A percentile compares a stretch with the other conserved stretches of the same genome.
Evolutionary conservation across 371 early-diverging fungal species (phyloP).

Genomic region (Lichtheimia corymbifera): DNA sequence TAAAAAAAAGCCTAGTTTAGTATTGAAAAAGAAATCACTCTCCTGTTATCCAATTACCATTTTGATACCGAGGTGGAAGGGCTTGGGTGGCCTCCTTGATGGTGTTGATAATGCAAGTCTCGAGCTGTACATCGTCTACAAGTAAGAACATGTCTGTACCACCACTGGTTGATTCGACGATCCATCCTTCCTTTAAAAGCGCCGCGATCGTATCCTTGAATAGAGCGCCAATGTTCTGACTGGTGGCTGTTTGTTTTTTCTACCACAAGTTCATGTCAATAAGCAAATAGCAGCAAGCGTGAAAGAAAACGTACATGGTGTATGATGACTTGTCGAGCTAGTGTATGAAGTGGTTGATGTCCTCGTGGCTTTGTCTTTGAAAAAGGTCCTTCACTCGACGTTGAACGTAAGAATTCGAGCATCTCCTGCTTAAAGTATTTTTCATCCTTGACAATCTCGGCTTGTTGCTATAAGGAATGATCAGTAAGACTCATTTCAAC

Average conservation of each 20-base stretch:
- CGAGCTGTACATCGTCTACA: neutral
- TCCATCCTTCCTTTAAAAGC: neutral
- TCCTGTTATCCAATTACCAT: neutral
- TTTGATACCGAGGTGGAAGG: neutral
- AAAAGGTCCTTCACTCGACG: neutral
- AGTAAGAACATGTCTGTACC: neutral
- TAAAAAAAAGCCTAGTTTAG: neutral
- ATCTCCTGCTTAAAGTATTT: neutral
- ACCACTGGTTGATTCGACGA: neutral
- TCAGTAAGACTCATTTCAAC: neutral
- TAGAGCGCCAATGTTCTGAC: neutral
- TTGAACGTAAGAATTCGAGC: neutral
- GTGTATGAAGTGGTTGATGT: neutral
- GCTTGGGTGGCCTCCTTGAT: neutral
- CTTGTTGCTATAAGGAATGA: neutral
- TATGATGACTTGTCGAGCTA: neutral
- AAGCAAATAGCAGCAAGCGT: neutral
- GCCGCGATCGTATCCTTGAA: neutral
- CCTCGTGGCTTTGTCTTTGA: neutral
- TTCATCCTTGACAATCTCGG: neutral
- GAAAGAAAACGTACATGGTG: neutral
- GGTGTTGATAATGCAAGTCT: neutral
- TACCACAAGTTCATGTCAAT: neutral
- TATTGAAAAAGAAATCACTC: neutral
- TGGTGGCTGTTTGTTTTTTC: neutral